Evolutionary conservation across 2,329 filamentous ascomycete genomes (phyloP), one percentile per base, ranked within the genome.

Genomic region (Diaporthe helianthi): DNA sequence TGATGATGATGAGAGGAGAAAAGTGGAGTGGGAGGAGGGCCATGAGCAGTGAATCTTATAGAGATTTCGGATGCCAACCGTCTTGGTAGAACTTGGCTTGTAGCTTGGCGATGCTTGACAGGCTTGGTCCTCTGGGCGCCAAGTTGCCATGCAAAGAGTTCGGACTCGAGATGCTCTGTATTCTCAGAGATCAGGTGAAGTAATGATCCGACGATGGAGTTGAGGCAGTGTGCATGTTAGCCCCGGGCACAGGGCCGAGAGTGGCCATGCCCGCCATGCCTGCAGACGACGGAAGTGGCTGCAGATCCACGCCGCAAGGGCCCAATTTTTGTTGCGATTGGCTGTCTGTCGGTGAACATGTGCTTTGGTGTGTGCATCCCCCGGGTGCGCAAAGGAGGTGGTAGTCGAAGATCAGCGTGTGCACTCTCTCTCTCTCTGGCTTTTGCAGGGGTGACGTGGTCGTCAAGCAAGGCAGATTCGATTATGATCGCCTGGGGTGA

Each of bases 131-230:
- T 36, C 22, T 70, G 47, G 36, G 52, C 68, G 64, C 12, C 44
- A 58, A 58, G 31, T 66, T 60, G 49, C 44, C 53, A 24, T 54
- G 44, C 64, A 26, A 13, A 38, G 38, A 26, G 38, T 47, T 54
- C 33, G 29, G 53, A 41, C 36, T 53, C 60, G 31, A 54, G 6
- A 19, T 26, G 38, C 31, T 38, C 63, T 49, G 60, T 10, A n/a
- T 52, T 24, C 54, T 65, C 67, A 70, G 54, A 73, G 64, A 72
- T 72, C 71, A 71, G 72, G 71, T 73, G 72, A 73, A 72, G 72
- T 71, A 71, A 33, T 68, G 65, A 67, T 71, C 71, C 61, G 71
- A 73, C 71, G 69, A 61, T 67, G 54, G 31, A 38, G 51, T 60
- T 38, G 67, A 63, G 54, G 61, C 67, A 60, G 54, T 44, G 60